Evolutionary conservation across 2,329 filamentous ascomycete genomes (phyloP).

Genomic region (Diaporthe citri): DNA sequence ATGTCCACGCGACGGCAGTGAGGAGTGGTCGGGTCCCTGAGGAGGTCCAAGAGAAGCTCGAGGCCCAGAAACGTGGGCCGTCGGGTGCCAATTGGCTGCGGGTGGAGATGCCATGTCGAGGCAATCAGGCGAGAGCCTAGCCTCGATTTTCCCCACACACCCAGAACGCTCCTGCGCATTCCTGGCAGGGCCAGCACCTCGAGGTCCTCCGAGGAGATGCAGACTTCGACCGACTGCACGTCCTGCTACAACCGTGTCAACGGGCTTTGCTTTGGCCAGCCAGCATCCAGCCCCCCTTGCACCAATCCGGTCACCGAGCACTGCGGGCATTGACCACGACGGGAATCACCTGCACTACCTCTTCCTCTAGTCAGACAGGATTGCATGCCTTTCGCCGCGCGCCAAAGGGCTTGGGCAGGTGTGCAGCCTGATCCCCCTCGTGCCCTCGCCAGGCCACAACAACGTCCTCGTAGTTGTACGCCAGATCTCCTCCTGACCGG

Average conservation of each 20-base stretch:
- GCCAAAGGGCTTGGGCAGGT: neutral
- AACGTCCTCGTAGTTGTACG: constrained; percentile 6
- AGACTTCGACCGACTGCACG: constrained; percentile 6
- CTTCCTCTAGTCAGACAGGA: constrained; percentile 14
- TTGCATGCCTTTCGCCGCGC: constrained; percentile 10
- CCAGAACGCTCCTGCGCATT: neutral
- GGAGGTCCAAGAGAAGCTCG: constrained; percentile 1
- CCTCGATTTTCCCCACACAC: constrained; percentile 31
- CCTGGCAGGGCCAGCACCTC: neutral
- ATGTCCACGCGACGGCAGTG: neutral
- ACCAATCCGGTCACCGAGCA: constrained; percentile 27
- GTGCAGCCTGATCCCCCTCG: constrained; percentile 8
- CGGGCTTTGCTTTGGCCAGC: constrained; percentile 27
- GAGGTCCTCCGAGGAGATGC: constrained; percentile 34
- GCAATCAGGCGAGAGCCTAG: constrained; percentile 29
- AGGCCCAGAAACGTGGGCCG: constrained; percentile 24
- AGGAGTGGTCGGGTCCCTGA: neutral
- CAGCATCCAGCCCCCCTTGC: constrained; percentile 1
- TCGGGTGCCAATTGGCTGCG: constrained; percentile 20
- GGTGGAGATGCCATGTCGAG: constrained; percentile 16
- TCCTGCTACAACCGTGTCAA: constrained; percentile 25
- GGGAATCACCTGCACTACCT: constrained; percentile 13
- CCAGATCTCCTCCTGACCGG: constrained; percentile 5
- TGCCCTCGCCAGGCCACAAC: constrained; percentile 6
- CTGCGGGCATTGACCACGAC: constrained; percentile 14